Conservation (phyloP, 2,329 filamentous ascomycete species). For the Sarocladiaceae sp. region DNA sequence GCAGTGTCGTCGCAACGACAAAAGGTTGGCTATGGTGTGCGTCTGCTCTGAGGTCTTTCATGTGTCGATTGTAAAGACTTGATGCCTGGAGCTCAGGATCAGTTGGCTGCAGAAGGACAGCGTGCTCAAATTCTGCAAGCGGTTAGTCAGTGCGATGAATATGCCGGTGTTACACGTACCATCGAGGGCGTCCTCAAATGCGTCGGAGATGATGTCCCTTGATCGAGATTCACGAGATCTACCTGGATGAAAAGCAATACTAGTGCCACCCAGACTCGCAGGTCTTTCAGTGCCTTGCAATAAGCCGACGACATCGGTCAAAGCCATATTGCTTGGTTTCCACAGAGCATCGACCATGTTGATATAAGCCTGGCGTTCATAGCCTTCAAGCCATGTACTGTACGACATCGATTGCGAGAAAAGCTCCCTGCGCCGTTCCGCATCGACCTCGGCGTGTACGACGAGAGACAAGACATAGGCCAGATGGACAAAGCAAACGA, state of each 20-base stretch:
- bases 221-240: not conserved
- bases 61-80: slow-evolving; percentile 37
- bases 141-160: not conserved
- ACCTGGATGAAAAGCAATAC: not conserved
- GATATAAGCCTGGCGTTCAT: slow-evolving; percentile 35
- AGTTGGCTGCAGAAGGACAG: slow-evolving; percentile 27
- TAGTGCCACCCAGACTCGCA: not conserved
- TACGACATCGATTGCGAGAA: slow-evolving; percentile 46
- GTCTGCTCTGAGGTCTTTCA: slow-evolving; percentile 25
- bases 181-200: slow-evolving; percentile 38
- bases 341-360: slow-evolving; percentile 43
- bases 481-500: slow-evolving; percentile 48
- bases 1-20: slow-evolving; percentile 26
- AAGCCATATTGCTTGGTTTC: slow-evolving; percentile 36
- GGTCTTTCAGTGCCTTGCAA: slow-evolving; percentile 16
- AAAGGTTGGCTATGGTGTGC: slow-evolving; percentile 27
- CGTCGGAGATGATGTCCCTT: not conserved
- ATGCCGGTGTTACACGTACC: slow-evolving; percentile 29
- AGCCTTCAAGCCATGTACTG: slow-evolving; percentile 29
- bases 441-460: slow-evolving; percentile 33
- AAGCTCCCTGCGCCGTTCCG: slow-evolving; percentile 30
- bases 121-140: slow-evolving; percentile 42
- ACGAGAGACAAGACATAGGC: slow-evolving; percentile 46
- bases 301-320: slow-evolving; percentile 23
- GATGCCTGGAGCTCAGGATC: slow-evolving; percentile 32